Conservation (phyloP, 257 asterid species). For the Nicotiana otophora region DNA sequence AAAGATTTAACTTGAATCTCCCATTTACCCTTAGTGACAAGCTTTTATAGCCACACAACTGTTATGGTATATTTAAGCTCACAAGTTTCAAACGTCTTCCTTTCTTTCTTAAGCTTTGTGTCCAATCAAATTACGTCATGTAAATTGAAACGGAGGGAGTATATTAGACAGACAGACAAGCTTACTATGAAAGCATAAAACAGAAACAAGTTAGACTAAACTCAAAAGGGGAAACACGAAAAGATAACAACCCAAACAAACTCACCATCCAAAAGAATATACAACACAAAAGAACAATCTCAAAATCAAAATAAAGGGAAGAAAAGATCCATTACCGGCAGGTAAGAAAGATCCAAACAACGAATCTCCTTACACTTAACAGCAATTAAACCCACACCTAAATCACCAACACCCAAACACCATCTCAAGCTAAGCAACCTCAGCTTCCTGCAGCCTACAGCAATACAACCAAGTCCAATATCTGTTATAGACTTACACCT, state of each 20-base stretch:
- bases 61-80: too few relatives aligned
- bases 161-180: not conserved
- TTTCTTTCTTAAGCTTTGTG: too few relatives aligned
- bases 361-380: constrained; percentile 77
- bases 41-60: too few relatives aligned
- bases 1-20: too few relatives aligned
- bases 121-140: too few relatives aligned
- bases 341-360: constrained; percentile 69
- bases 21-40: too few relatives aligned
- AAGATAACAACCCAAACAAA: not conserved
- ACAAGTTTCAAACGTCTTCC: too few relatives aligned
- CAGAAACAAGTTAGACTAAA: not conserved
- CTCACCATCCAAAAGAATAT: not conserved
- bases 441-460: constrained; percentile 80
- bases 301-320: not conserved
- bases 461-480: constrained; percentile 89
- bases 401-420: constrained; percentile 87
- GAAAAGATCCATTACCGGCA: constrained; percentile 54
- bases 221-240: not conserved
- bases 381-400: constrained; percentile 86
- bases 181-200: not conserved
- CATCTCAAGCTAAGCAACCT: constrained; percentile 73
- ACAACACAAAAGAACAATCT: not conserved
- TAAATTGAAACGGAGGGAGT: too few relatives aligned
- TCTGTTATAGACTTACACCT: constrained; percentile 77